phyloP scores from a whole-genome alignment of 305 asterid species.

The Caryopteris hybrid region DNA sequence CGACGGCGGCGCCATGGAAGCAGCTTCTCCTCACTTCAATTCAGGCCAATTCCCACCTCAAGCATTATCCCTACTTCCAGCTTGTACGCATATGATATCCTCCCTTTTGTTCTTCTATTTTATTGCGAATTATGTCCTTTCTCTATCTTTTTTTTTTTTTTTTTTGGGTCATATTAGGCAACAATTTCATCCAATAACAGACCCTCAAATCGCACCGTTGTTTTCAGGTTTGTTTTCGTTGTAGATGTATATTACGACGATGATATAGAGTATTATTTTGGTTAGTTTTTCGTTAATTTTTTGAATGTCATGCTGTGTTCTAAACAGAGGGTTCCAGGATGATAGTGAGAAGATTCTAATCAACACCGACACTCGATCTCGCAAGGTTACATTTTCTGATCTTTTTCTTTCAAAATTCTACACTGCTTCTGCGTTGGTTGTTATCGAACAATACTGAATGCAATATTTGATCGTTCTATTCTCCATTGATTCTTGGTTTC shows the following conservation, averaged over 20 bases:
- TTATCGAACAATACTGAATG: not conserved
- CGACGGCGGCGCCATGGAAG: constrained; percentile 68
- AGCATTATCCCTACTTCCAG: constrained; percentile 67
- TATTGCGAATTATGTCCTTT: not conserved
- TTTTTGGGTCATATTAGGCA: constrained; percentile 42
- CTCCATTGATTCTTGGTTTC: too few species aligned
- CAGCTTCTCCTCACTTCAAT: constrained; percentile 76
- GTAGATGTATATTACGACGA: not conserved
- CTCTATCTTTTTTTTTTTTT: not conserved
- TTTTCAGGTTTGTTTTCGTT: constrained; percentile 53
- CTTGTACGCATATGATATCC: constrained; percentile 36
- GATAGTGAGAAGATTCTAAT: constrained; percentile 65
- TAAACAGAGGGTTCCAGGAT: constrained; percentile 72
- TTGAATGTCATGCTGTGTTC: not conserved
- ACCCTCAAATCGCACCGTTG: constrained; percentile 92
- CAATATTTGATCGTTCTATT: not conserved
- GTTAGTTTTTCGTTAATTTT: not conserved
- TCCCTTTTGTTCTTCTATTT: not conserved
- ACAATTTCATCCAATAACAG: constrained; percentile 59
- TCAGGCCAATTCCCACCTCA: constrained; percentile 74
- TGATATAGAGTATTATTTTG: not conserved
- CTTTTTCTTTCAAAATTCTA: not conserved
- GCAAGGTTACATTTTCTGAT: constrained; percentile 45
- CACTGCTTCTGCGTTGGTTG: not conserved
- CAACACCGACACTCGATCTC: constrained; percentile 78